Base-by-base conservation (phyloP, 495 filamentous ascomycete genomes). In the Aspergillus sclerotiicarbonarius region DNA sequence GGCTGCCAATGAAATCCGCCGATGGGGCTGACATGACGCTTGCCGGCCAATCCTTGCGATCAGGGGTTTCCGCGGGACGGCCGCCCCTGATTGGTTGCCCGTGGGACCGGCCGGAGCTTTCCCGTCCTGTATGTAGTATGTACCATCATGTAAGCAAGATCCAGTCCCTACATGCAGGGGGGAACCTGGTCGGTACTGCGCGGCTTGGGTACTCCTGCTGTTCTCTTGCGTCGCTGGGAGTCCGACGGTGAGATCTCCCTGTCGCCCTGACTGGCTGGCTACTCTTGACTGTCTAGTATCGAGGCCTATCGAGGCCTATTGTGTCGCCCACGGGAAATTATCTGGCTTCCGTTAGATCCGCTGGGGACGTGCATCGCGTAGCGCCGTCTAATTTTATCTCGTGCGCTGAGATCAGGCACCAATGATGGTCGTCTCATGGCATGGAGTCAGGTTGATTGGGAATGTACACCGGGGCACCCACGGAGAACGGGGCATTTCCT, bases 1-100 rank as follows among this genome's bases (percentile, higher is more conserved):
- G 16, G 30, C 18, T 44, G 44, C 54, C 54, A 56, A 58, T 58
- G 31, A 58, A 16, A 15, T 16, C 18, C 1, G n/a, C 43, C 25
- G 37, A 43, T 12, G 39, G 35, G 4, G 15, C 37, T 41, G 37
- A 15, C 37, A 41, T 41, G 37, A 5, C 30, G 32, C 25, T 33
- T 30, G 16, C 29, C 46, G 29, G 44, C 56, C 49, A 58, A 49
- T 56, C 43, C 35, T 13, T 15, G 25, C 8, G 29, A 30, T 47
- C 53, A 43, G 53, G 41, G 33, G 33, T 35, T 35, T 35, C 33
- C 33, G 33, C 9, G 3, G 8, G n/a, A n/a, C 33, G 33, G 8
- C 9, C 3, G 8, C 33, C 33, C 33, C 33, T 35, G 33, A 35
- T 35, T 35, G 33, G 33, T 13, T 2, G 9, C 33, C 8, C 9